Percentiles rank a stretch among this genome's conserved stretches.
Conservation (phyloP, 208 protist genomes). For the Acanthamoeba lenticulata region DNA sequence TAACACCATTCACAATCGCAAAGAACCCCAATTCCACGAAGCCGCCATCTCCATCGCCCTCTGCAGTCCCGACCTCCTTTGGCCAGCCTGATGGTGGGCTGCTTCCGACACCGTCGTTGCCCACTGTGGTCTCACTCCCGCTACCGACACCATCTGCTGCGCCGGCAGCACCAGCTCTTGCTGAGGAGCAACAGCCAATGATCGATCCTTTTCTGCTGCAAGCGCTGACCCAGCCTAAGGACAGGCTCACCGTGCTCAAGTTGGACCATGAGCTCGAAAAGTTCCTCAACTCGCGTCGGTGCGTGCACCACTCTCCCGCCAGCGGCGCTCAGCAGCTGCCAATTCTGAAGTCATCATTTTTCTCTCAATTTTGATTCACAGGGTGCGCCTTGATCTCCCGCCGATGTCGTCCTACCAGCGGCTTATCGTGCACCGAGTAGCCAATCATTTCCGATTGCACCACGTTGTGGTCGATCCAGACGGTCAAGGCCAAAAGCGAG, state of each 20-base stretch:
- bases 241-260: constrained; percentile 65
- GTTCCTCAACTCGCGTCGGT: constrained; percentile 64
- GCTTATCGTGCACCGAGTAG: constrained; percentile 64
- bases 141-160: no score
- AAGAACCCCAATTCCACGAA: neutral
- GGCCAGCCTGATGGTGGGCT: neutral
- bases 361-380: neutral
- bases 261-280: constrained; percentile 65
- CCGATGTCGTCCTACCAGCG: constrained; percentile 68
- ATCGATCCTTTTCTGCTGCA: constrained; percentile 64
- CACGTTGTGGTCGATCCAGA: constrained; percentile 41
- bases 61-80: neutral
- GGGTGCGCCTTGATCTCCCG: neutral
- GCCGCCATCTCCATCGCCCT: neutral
- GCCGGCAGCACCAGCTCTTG: no score
- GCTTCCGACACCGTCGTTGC: neutral
- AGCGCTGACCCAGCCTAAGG: constrained; percentile 9
- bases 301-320: no score
- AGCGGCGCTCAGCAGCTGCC: neutral
- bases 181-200: neutral
- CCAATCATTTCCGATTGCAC: constrained; percentile 57
- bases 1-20: neutral
- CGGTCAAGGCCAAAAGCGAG: constrained; percentile 31
- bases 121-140: no score
- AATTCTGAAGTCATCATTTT: neutral